These are phyloP conservation scores for Sanguinoderma infundibulare DNA, from an alignment of 1,284 basidiomycete genomes.

Conservation along the genomic window DNA sequence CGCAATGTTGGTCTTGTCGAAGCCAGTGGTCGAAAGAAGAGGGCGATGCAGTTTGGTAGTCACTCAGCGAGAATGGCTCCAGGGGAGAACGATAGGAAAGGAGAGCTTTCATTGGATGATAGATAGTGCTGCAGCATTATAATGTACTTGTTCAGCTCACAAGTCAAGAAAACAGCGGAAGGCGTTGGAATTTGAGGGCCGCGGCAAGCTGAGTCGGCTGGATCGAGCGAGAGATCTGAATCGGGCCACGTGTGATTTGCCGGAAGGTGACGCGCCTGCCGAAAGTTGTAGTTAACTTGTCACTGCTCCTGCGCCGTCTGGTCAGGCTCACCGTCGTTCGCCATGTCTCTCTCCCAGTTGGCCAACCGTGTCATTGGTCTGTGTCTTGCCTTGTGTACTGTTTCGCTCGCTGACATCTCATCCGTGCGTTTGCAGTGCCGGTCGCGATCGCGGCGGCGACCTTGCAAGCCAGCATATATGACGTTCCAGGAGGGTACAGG, in stretches of 20 bases:
- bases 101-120: slow-evolving; percentile 44
- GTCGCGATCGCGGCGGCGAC: slow-evolving; percentile 69
- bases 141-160: background rate
- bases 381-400: background rate
- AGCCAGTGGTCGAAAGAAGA: slow-evolving; percentile 79
- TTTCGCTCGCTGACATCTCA: background rate
- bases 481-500: slow-evolving; percentile 91
- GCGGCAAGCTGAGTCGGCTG: background rate
- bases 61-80: slow-evolving; percentile 88
- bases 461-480: slow-evolving; percentile 84
- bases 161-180: too few species aligned
- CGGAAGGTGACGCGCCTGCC: slow-evolving; percentile 24
- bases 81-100: slow-evolving; percentile 55
- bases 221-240: slow-evolving; percentile 3
- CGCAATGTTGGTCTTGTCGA: slow-evolving; percentile 68
- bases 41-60: slow-evolving; percentile 98
- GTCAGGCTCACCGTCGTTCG: background rate
- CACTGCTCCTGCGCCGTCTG: background rate
- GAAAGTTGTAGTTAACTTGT: background rate
- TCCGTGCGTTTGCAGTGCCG: slow-evolving; percentile 60
- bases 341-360: slow-evolving; percentile 45
- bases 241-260: slow-evolving; percentile 22
- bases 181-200: too few species aligned
- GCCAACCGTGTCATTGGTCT: slow-evolving; percentile 38
- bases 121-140: background rate